Percentiles rank a stretch among this genome's conserved stretches.
Conservation (phyloP, 2,329 filamentous ascomycete species). For the Cladosporium sp. region DNA sequence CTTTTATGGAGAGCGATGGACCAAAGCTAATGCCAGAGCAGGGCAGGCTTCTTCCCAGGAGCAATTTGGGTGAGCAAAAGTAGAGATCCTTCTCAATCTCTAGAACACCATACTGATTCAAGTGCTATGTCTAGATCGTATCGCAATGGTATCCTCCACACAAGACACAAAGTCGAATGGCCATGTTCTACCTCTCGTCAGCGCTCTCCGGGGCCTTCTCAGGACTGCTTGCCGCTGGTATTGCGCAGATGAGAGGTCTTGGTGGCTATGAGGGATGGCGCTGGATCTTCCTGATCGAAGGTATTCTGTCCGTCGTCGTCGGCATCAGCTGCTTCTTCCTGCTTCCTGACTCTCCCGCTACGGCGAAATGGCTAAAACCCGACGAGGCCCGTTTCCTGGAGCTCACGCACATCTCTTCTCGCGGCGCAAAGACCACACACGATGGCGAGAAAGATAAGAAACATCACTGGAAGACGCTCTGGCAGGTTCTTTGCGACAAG, state of each 20-base stretch:
- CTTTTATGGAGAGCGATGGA: neutral
- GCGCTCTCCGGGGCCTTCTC: conserved; percentile 29
- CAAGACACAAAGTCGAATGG: conserved; percentile 27
- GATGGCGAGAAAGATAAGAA: conserved; percentile 19
- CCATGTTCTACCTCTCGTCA: conserved; percentile 26
- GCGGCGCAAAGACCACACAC: conserved; percentile 40
- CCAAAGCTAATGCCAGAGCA: neutral
- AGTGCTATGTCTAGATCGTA: neutral
- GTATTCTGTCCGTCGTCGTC: conserved; percentile 52
- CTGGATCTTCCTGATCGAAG: conserved; percentile 48
- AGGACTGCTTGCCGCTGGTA: conserved; percentile 28
- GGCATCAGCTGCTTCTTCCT: conserved; percentile 54
- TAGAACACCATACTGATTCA: neutral
- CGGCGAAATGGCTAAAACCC: conserved; percentile 61
- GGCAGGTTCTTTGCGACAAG: conserved; percentile 25
- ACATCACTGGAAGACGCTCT: conserved; percentile 15
- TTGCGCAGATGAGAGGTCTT: conserved; percentile 40
- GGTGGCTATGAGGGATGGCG: conserved; percentile 35
- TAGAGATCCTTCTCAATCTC: neutral
- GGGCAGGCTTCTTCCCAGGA: conserved; percentile 18
- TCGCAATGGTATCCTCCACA: conserved; percentile 27
- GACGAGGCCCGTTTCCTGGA: conserved; percentile 64
- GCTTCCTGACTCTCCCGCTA: conserved; percentile 51
- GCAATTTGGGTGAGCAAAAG: conserved; percentile 11
- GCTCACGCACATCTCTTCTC: conserved; percentile 61